Conservation (phyloP, 73 alveolate species). For the Paramecium sonneborni region DNA sequence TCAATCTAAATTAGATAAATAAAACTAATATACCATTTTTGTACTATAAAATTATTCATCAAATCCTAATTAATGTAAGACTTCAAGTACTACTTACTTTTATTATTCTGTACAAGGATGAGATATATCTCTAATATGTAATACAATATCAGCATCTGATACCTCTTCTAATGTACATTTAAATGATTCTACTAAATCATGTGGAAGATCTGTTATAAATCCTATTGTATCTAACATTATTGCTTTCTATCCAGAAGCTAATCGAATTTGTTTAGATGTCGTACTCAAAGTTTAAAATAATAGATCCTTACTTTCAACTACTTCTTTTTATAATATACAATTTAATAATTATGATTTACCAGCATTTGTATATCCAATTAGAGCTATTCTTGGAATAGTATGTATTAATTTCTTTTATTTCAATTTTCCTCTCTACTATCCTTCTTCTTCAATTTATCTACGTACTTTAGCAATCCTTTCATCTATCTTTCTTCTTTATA, state of each 20-base stretch:
- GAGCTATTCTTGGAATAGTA: conserved; percentile 79
- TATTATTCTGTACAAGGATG: conserved; percentile 85
- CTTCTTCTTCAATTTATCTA: conserved; percentile 17
- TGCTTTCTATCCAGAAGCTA: conserved; percentile 76
- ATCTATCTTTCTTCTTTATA: conserved; percentile 76
- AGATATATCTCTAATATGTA: conserved; percentile 90
- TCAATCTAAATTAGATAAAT: conserved; percentile 60
- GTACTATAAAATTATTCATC: conserved; percentile 62
- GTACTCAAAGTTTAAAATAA: conserved; percentile 86
- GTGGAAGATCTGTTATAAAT: conserved; percentile 89
- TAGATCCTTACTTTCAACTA: conserved; percentile 72
- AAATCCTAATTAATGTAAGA: conserved; percentile 78
- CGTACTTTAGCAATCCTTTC: conserved; percentile 80
- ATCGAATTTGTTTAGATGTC: conserved; percentile 69
- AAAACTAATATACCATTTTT: conserved; percentile 7
- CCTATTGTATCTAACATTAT: conserved; percentile 89
- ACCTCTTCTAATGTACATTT: conserved; percentile 88
- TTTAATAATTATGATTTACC: conserved; percentile 91
- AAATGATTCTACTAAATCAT: conserved; percentile 82
- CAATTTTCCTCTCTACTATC: conserved; percentile 53
- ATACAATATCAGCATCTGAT: conserved; percentile 82
- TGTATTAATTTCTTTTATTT: conserved; percentile 1
- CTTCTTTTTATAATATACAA: conserved; percentile 69
- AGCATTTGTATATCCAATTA: conserved; percentile 93
- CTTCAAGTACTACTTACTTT: conserved; percentile 78